Percentiles rank a stretch among this genome's conserved stretches.
Conservation (phyloP, 495 filamentous ascomycete species). For the Neurospora africana region DNA sequence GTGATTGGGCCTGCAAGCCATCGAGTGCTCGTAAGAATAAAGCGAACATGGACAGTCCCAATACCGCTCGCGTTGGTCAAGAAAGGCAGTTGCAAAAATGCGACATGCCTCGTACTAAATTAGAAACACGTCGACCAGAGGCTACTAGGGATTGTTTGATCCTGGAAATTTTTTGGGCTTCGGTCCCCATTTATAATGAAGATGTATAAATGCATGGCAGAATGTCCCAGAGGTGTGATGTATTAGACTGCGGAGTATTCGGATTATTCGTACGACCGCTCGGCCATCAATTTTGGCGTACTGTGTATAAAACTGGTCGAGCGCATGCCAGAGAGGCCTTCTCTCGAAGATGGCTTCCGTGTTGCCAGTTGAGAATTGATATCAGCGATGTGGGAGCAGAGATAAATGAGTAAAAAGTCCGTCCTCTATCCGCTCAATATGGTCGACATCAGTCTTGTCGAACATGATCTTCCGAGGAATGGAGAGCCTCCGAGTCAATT, state of each 20-base stretch:
- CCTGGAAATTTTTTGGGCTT: neutral
- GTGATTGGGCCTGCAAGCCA: neutral
- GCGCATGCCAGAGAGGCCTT: neutral
- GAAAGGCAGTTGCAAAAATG: neutral
- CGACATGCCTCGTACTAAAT: neutral
- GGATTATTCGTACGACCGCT: neutral
- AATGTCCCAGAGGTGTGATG: neutral
- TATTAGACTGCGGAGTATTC: neutral
- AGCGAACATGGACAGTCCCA: neutral
- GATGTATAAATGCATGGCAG: neutral
- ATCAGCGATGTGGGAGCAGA: neutral
- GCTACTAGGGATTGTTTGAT: neutral
- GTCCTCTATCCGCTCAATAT: neutral
- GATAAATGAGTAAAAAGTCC: neutral
- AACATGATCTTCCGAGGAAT: neutral
- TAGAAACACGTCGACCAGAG: neutral
- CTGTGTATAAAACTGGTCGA: neutral
- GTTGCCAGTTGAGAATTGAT: neutral
- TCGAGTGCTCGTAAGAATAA: neutral
- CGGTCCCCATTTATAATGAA: neutral
- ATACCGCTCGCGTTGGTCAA: neutral
- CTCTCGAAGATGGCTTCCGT: neutral
- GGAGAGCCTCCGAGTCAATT: neutral
- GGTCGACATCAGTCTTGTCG: neutral
- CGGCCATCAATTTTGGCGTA: neutral